phyloP scores from a whole-genome alignment of 495 filamentous ascomycete genomes.

The Penicillium salamii region DNA sequence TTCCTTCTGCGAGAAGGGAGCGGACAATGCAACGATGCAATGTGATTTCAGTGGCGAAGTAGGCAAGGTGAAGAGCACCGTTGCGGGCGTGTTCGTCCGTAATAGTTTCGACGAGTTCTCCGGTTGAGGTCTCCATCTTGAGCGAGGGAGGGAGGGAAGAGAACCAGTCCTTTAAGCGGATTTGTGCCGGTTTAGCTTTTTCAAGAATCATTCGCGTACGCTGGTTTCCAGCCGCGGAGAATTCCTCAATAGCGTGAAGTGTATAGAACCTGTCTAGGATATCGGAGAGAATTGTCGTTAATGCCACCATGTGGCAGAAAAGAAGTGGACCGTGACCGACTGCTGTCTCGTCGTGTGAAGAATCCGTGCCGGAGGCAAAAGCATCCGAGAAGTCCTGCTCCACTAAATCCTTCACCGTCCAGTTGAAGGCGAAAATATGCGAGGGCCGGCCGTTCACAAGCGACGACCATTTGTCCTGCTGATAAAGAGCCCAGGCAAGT shows the following conservation, averaged over 20 bases:
- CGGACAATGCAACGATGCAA: slow-evolving; percentile 60
- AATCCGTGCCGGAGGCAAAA: slow-evolving; percentile 30
- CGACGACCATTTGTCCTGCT: slow-evolving; percentile 61
- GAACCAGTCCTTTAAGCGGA: slow-evolving; percentile 59
- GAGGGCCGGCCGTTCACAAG: slow-evolving; percentile 55
- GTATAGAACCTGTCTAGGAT: slow-evolving; percentile 62
- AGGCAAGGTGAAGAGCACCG: slow-evolving; percentile 58
- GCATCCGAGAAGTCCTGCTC: slow-evolving; percentile 50
- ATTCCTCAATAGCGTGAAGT: slow-evolving; percentile 51
- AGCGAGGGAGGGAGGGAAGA: slow-evolving; percentile 48
- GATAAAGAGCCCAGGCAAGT: slow-evolving; percentile 58
- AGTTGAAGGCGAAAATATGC: slow-evolving; percentile 53
- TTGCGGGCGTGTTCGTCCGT: slow-evolving; percentile 41
- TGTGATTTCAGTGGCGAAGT: slow-evolving; percentile 61
- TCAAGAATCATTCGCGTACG: slow-evolving; percentile 55
- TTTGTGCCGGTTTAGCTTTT: slow-evolving; percentile 59
- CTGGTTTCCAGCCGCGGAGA: slow-evolving; percentile 46
- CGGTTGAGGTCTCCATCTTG: slow-evolving; percentile 50
- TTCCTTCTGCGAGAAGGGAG: slow-evolving; percentile 41
- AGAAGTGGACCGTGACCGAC: slow-evolving; percentile 47
- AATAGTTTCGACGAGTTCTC: slow-evolving; percentile 40
- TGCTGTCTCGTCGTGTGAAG: slow-evolving; percentile 33
- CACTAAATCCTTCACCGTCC: slow-evolving; percentile 54
- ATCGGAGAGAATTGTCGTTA: slow-evolving; percentile 59
- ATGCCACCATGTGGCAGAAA: slow-evolving; percentile 57